These are phyloP conservation scores for Parietaria judaica DNA, from an alignment of 306 rosid species.

Conservation along the genomic window DNA sequence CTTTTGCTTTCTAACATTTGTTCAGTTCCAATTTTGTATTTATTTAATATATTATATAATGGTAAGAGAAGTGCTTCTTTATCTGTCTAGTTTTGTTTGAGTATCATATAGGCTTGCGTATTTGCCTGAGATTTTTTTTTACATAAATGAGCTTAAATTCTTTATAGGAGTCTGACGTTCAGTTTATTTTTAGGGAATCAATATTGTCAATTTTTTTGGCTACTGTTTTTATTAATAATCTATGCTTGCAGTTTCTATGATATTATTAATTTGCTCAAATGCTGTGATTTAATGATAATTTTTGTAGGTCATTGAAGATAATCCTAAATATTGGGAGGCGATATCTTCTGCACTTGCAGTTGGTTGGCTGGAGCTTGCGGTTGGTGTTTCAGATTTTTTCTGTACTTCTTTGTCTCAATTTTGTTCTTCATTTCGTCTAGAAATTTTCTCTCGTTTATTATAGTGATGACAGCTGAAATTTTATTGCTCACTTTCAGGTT, in stretches of 20 bases:
- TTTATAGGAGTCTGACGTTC: background rate
- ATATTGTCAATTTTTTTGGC: too few species aligned
- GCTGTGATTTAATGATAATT: conserved; percentile 14
- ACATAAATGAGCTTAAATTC: background rate
- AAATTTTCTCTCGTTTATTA: conserved; percentile 16
- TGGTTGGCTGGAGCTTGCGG: conserved; percentile 97
- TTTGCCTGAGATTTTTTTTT: background rate
- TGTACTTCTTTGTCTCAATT: background rate
- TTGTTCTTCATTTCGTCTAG: conserved; percentile 9
- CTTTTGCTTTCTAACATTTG: conserved; percentile 5
- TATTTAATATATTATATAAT: background rate
- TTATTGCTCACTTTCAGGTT: conserved; percentile 48
- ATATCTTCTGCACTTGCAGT: conserved; percentile 71
- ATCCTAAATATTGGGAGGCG: conserved; percentile 77
- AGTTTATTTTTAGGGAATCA: background rate
- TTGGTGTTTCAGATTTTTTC: conserved; percentile 26
- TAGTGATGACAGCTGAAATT: conserved; percentile 14
- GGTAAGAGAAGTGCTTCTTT: too few species aligned
- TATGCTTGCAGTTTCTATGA: too few species aligned
- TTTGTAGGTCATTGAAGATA: conserved; percentile 70
- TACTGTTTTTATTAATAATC: too few species aligned
- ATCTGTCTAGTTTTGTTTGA: background rate
- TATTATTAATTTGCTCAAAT: background rate
- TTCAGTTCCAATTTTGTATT: background rate
- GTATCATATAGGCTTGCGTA: background rate